Evolutionary conservation across 2,329 filamentous ascomycete genomes (phyloP), one percentile per base, ranked within the genome.

Genomic region (Fusarium sp.): DNA sequence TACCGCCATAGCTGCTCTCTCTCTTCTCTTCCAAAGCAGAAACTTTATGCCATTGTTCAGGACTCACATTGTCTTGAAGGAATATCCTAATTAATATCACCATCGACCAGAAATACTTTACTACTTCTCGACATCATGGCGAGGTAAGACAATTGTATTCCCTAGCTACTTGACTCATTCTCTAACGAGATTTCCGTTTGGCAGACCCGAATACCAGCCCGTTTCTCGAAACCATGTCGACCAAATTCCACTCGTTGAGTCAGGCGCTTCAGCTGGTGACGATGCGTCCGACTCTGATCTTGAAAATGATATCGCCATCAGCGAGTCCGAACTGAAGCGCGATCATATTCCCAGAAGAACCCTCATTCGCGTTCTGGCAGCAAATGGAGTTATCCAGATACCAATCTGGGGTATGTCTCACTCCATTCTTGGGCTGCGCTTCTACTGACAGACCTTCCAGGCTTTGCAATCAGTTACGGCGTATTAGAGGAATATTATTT

Each of bases 401-500:
- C 54, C 54, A 13, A 57, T 57, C 29, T 57, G 54, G 54, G 54
- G 54, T 49, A 18, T 17, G 54, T 8, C 29, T 27, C 1, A 1
- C 11, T 18, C 3, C 15, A 18, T 1, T 5, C 0, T 18, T 52
- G 22, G 10, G 2, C 2, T 13, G 1, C 6, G 11, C 18, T 3
- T 25, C 7, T 12, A 13, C 17, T 57, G 5, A 57, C 22, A 14
- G 4, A 13, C 9, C 1, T 3, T 2, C 5, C 14, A 57, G 54
- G 54, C 22, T 57, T 57, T n/a, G 54, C 54, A 13, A 57, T 57
- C 5, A 57, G 54, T 4, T 57, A 57, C 18, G 54, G 54, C 6
- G 54, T 57, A 8, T 18, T 57, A 4, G 54, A 57, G 11, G 54
- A 57, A n/a, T 57, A 57, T n/a, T 57, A 57, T 13, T 57, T 57